Evolutionary conservation across 2,329 filamentous ascomycete genomes (phyloP), one percentile per base, ranked within the genome.

Genomic region (Colletotrichum trifolii): DNA sequence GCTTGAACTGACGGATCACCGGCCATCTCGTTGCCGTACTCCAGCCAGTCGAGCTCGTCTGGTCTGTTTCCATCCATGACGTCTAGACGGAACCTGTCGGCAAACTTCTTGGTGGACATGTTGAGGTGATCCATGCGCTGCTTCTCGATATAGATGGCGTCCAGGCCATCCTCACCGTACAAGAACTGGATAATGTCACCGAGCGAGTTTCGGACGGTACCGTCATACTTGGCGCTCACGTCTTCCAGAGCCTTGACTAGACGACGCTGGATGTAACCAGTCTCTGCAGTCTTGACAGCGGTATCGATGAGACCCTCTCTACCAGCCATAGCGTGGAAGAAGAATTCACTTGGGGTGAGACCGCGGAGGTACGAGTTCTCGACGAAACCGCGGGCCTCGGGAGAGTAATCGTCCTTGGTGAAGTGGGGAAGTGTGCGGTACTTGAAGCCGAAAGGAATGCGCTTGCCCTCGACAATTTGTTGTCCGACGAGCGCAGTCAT

Each of bases 271-370:
- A 99, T 99, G 78, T 99, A 99, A 81, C 96, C 96, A 63, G 96
- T 99, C 79, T 99, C 96, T 17, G 96, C 96, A 69, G 96, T 99
- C 87, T 99, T 99, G 81, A 99, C 96, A 70, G 96, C 96, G 56
- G 96, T 99, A 86, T 99, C 96, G 72, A 99, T 99, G 60, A 99
- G 86, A 97, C 96, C 96, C 81, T 99, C 96, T 83, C 96, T 90
- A 93, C 96, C 96, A 85, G 96, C 96, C 96, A 99, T 99, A 75
- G 96, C 96, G 87, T 99, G 96, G 86, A 99, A 99, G 83, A 97
- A 99, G 82, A 99, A 99, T 72, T 99, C 96, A 1, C 92, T 91
- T 0, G 96, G 96, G 0, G 96, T 99, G 64, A 99, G 82, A 60
- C 96, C 96, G 83, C 96, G 92, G 11, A 99, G 87, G 73, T 99